Evolutionary conservation across 1,284 basidiomycete species (phyloP), one percentile per base, ranked within the genome.

Genomic region (Somion occarium): DNA sequence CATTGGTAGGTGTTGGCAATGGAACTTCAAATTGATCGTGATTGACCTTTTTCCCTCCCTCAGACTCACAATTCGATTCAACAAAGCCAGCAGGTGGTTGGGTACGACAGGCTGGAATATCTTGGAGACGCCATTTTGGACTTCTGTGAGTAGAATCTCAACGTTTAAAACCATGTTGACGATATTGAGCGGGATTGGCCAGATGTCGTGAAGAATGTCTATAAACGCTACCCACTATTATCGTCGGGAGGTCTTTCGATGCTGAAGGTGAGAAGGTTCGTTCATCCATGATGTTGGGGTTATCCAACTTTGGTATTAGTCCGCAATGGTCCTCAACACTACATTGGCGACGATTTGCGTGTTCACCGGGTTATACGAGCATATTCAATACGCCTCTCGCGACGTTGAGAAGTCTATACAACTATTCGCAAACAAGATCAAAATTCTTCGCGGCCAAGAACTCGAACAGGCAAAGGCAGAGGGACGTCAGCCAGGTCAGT

Each of bases 51-150:
- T 52, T n/a, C n/a, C 46, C 45, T 41, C 41, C n/a, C 30, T 24
- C 53, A 88, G 85, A 85, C 83, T 0, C 85, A 90, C 64, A 68
- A 76, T 3, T 85, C 83, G 0, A 70, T 78, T 43, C 75, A 78
- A 57, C 76, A 74, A 3, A 71, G 71, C 45, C n/a, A 15, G 5
- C 76, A 81, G 50, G 69, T 74, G 45, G 78, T 73, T 13, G 78
- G 76, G 30, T 87, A 86, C 58, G 85, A 91, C 60, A 73, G 87
- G 46, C 72, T 91, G 22, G 89, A 92, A 64, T 93, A 91, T 62
- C 72, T 91, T 43, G 90, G 90, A 9, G 90, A 93, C 66, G 85
- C 86, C 2, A 79, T 92, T 42, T 74, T 92, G 30, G 89, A 92
- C 63, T 87, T 89, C 56, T 66, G 89, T 91, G 59, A 56, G 85